Evolutionary conservation across 2,329 filamentous ascomycete species (phyloP), one percentile per base, ranked within the genome.

Genomic region (Alternaria panax): DNA sequence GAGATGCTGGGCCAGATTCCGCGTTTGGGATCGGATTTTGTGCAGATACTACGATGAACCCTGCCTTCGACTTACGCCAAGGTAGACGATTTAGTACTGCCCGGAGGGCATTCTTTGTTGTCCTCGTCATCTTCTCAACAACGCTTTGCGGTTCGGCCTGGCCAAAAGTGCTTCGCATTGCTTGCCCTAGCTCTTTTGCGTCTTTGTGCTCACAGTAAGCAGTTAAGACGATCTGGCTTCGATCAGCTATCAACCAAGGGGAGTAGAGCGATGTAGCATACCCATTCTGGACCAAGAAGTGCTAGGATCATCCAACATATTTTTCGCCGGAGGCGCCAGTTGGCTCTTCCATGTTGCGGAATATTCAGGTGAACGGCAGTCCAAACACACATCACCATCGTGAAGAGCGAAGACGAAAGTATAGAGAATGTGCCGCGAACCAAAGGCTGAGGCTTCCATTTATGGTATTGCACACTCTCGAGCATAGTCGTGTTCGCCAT

Each of bases 151-250:
- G 2, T 3, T 45, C 25, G 4, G 27, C 6, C 11, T 30, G 43
- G 0, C 1, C 6, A 1, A 22, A 46, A 2, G 42, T 25, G 2
- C 5, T 20, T 5, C 42, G 2, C 42, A 46, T 46, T 0, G 0
- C 6, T 14, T 9, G 20, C 2, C 43, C 43, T 0, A 46, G 7
- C 0, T 5, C 0, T 0, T 0, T 30, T 30, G 42, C 25, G 0
- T 8, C 12, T 5, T 9, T 0, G 1, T 30, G 43, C 18, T 46
- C 5, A 4, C 2, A 0, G 14, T 5, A 46, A 20, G 27, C 27
- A 14, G 27, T 46, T 0, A 20, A 30, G 5, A 46, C 43, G 2
- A 46, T 18, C 43, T 30, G 16, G 3, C 2, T 16, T 16, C 2
- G 3, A 16, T 47, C 8, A 32, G 18, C 27, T 8, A 16, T n/a